These are phyloP conservation scores for Lepiota subincarnata DNA, from an alignment of 768 basidiomycete species.

Conservation along the genomic window DNA sequence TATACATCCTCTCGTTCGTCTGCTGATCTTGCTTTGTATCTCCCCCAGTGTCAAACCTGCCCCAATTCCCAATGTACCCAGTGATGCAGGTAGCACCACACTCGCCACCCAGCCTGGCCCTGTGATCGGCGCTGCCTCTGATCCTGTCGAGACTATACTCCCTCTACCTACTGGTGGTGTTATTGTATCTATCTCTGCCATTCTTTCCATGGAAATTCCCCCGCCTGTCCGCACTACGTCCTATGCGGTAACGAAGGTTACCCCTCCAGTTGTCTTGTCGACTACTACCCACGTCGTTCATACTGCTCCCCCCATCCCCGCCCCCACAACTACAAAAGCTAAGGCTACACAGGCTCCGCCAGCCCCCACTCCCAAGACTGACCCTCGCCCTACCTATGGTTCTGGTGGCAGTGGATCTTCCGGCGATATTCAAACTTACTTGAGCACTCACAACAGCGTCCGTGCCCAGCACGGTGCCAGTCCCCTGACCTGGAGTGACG, in stretches of 20 bases:
- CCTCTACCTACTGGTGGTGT: constrained; percentile 6
- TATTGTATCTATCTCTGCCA: constrained; percentile 16
- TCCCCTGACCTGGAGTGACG: constrained; percentile 59
- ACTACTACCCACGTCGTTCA: constrained; percentile 9
- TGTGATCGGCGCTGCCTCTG: constrained; percentile 4
- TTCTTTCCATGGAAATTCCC: constrained; percentile 16
- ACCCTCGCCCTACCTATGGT: constrained; percentile 12
- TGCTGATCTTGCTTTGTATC: background rate
- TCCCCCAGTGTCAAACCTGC: background rate
- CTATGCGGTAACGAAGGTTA: background rate
- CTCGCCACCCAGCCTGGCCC: background rate
- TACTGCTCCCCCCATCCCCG: constrained; percentile 8
- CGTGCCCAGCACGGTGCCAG: constrained; percentile 62
- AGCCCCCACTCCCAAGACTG: constrained; percentile 16
- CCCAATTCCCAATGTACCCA: background rate
- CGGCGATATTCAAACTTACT: constrained; percentile 48
- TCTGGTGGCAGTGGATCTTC: constrained; percentile 24
- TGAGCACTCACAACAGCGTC: constrained; percentile 58
- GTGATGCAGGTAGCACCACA: background rate
- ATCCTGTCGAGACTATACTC: constrained; percentile 7
- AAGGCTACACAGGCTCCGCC: constrained; percentile 12
- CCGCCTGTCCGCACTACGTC: constrained; percentile 6
- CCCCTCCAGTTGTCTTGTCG: constrained; percentile 10
- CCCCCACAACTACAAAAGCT: constrained; percentile 4
- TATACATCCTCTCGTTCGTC: background rate